Conservation (phyloP, 1,284 basidiomycete genomes). For the Leccinum pallidistipes region DNA sequence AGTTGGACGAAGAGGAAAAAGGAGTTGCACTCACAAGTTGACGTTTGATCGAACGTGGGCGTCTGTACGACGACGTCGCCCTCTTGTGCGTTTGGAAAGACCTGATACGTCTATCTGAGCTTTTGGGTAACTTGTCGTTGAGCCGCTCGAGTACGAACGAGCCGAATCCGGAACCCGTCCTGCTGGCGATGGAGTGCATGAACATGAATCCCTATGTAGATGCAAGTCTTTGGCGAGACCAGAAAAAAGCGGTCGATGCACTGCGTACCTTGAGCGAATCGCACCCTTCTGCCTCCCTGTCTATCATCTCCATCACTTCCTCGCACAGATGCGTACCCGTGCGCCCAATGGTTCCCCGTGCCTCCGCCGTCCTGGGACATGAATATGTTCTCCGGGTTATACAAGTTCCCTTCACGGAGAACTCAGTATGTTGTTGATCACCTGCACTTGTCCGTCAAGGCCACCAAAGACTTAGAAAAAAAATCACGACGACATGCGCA, state of each 20-base stretch:
- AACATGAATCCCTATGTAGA: slow-evolving; percentile 90
- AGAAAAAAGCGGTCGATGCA: background rate
- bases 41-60: slow-evolving; percentile 89
- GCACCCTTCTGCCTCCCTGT: slow-evolving; percentile 97
- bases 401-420: slow-evolving; percentile 91
- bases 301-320: slow-evolving; percentile 99
- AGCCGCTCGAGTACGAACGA: slow-evolving; percentile 95
- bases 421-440: slow-evolving; percentile 92
- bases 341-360: slow-evolving; percentile 95
- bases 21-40: slow-evolving; percentile 64
- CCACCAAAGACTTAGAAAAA: background rate
- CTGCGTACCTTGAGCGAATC: slow-evolving; percentile 88
- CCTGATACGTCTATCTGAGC: slow-evolving; percentile 98
- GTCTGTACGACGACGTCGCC: slow-evolving; percentile 95
- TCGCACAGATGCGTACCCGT: slow-evolving; percentile 94
- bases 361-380: slow-evolving; percentile 89
- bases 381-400: slow-evolving; percentile 99
- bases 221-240: background rate
- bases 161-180: slow-evolving; percentile 96
- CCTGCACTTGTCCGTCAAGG: slow-evolving; percentile 48
- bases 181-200: slow-evolving; percentile 98
- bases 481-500: slow-evolving; percentile 41
- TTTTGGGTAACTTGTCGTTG: slow-evolving; percentile 98
- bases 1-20: background rate
- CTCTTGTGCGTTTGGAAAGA: slow-evolving; percentile 93